Evolutionary conservation across 139 green algal genomes (phyloP).

Genomic region (Haematococcus lacustris): DNA sequence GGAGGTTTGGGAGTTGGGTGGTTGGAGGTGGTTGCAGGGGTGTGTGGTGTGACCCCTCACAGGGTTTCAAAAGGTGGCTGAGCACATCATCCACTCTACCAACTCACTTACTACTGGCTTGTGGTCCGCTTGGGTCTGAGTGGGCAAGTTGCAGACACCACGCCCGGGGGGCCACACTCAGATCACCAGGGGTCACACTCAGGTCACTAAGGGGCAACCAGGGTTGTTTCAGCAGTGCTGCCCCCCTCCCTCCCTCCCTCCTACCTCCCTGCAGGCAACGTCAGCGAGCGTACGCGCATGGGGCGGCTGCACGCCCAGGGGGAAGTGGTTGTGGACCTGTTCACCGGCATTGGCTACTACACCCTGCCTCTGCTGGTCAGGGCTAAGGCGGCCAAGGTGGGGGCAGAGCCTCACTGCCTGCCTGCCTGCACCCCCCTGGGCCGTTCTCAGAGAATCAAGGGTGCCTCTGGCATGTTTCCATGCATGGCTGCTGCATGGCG

Average conservation of each 20-base stretch:
- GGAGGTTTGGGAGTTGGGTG: too few relatives aligned
- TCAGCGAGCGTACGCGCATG: constrained; percentile 65
- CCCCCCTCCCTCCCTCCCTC: neutral
- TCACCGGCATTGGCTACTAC: constrained; percentile 77
- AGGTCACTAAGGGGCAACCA: too few relatives aligned
- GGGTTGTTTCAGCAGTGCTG: too few relatives aligned
- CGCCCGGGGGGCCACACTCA: too few relatives aligned
- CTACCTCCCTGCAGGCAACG: constrained; percentile 62
- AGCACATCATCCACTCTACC: too few relatives aligned
- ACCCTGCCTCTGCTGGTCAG: constrained; percentile 57
- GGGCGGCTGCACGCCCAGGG: constrained; percentile 24
- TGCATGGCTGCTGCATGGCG: too few relatives aligned
- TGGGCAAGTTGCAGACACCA: too few relatives aligned
- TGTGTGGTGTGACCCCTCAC: too few relatives aligned
- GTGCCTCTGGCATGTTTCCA: neutral
- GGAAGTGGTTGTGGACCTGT: constrained; percentile 69
- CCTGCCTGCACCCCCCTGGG: neutral
- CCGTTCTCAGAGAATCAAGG: neutral
- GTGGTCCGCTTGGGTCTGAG: neutral
- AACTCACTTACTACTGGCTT: neutral
- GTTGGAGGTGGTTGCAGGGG: too few relatives aligned
- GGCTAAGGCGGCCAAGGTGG: constrained; percentile 12
- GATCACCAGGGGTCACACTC: too few relatives aligned
- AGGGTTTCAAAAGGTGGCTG: too few relatives aligned
- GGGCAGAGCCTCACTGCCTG: constrained; percentile 2